Percentiles rank a stretch among this genome's conserved stretches.
Conservation (phyloP, 2,329 filamentous ascomycete species). For the Venturia effusa region DNA sequence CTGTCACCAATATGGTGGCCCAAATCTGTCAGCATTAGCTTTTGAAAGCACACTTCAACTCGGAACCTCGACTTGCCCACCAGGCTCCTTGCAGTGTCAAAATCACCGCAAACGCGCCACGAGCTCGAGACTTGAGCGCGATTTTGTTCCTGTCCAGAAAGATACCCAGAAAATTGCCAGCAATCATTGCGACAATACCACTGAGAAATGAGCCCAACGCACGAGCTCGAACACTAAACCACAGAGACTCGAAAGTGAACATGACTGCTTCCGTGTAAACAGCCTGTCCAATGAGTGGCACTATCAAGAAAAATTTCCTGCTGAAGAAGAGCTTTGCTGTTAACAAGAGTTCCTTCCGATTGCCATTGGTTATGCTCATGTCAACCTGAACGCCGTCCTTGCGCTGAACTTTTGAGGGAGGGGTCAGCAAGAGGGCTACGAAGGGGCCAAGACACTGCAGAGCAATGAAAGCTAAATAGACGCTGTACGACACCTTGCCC, state of each 20-base stretch:
- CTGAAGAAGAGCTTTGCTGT: slow-evolving; percentile 49
- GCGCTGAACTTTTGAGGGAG: slow-evolving; percentile 51
- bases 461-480: slow-evolving; percentile 60
- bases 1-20: slow-evolving; percentile 54
- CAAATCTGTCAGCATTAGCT: slow-evolving; percentile 32
- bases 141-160: slow-evolving; percentile 51
- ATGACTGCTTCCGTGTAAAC: slow-evolving; percentile 64
- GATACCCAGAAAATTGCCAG: slow-evolving; percentile 55
- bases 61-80: slow-evolving; percentile 36
- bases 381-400: slow-evolving; percentile 53
- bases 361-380: slow-evolving; percentile 45
- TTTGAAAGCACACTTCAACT: neutral
- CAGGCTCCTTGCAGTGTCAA: slow-evolving; percentile 52
- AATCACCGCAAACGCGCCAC: slow-evolving; percentile 44
- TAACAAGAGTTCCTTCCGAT: slow-evolving; percentile 48
- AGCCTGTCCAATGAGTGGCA: slow-evolving; percentile 59
- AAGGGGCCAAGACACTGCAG: slow-evolving; percentile 56
- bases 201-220: slow-evolving; percentile 62
- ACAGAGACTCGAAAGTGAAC: slow-evolving; percentile 57
- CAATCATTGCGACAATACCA: slow-evolving; percentile 53
- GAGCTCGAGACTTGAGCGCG: slow-evolving; percentile 42
- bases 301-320: slow-evolving; percentile 51
- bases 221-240: slow-evolving; percentile 59
- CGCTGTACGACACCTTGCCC: slow-evolving; percentile 57
- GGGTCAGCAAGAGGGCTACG: slow-evolving; percentile 52